Percentiles rank a stretch among this genome's conserved stretches.
Evolutionary conservation across 169 alveolate species (phyloP).

Genomic region (Eimeria necatrix): DNA sequence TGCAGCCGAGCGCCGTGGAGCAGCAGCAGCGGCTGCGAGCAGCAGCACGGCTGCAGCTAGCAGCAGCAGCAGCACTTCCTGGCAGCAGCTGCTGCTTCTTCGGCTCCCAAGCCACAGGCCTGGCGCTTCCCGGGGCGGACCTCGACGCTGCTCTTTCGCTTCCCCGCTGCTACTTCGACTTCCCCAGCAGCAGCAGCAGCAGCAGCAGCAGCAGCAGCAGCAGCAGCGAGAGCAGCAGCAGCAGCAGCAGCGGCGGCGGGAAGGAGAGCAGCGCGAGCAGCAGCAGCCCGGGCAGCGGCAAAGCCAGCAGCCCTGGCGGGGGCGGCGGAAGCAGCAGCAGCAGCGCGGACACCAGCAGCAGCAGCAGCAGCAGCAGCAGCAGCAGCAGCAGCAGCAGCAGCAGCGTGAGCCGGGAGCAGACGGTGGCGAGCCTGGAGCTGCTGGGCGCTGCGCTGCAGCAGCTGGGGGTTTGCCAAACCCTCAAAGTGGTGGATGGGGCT

Average conservation of each 20-base stretch:
- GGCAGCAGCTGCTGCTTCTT: slow-evolving; percentile 12
- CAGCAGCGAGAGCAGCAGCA: neutral
- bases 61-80: neutral
- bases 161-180: slow-evolving; percentile 8
- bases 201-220: no score
- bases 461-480: slow-evolving; percentile 16
- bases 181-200: neutral
- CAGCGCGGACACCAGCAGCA: neutral
- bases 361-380: slow-evolving; percentile 18
- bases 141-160: neutral
- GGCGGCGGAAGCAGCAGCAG: neutral
- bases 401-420: neutral
- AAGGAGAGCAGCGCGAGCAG: neutral
- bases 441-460: neutral
- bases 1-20: neutral
- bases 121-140: slow-evolving; percentile 57
- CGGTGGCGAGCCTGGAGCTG: slow-evolving; percentile 26
- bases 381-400: slow-evolving; percentile 18
- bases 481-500: slow-evolving; percentile 71
- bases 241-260: neutral
- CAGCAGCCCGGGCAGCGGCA: slow-evolving; percentile 5
- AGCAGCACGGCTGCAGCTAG: slow-evolving; percentile 4
- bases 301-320: neutral
- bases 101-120: slow-evolving; percentile 38
- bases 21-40: neutral